These are phyloP conservation scores for Nigrograna mackinnonii DNA, from an alignment of 2,329 filamentous ascomycete species.

Conservation along the genomic window DNA sequence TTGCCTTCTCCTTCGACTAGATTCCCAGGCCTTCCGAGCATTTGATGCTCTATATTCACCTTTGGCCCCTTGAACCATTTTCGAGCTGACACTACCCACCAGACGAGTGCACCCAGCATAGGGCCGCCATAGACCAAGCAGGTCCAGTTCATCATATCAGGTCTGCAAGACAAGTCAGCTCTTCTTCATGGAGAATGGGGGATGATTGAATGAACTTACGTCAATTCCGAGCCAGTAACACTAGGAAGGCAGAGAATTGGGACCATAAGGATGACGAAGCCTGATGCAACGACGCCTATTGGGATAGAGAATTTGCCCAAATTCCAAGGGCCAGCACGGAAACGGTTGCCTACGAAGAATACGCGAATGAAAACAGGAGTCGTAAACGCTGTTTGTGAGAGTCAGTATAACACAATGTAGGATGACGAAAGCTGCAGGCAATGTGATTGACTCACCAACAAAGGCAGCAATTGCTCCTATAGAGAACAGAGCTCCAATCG, in stretches of 20 bases:
- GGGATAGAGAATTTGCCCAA: slow-evolving; percentile 62
- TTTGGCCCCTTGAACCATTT: slow-evolving; percentile 72
- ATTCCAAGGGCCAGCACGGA: slow-evolving; percentile 71
- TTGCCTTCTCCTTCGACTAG: slow-evolving; percentile 38
- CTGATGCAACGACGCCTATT: slow-evolving; percentile 60
- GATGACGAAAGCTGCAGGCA: too few species aligned
- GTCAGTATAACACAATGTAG: too few species aligned
- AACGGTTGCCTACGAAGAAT: slow-evolving; percentile 64
- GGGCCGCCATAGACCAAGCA: slow-evolving; percentile 67
- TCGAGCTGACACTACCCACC: slow-evolving; percentile 66
- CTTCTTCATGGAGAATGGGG: background rate
- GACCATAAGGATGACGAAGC: slow-evolving; percentile 68
- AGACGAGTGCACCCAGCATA: slow-evolving; percentile 62
- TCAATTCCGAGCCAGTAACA: slow-evolving; percentile 58
- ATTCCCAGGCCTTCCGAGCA: slow-evolving; percentile 45
- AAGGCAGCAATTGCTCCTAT: slow-evolving; percentile 72
- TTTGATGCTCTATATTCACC: slow-evolving; percentile 65
- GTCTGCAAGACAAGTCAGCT: slow-evolving; percentile 31
- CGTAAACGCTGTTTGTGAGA: slow-evolving; percentile 54
- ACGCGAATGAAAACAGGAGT: slow-evolving; percentile 63
- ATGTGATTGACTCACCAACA: slow-evolving; percentile 46
- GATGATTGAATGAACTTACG: slow-evolving; percentile 32
- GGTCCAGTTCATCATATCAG: slow-evolving; percentile 69
- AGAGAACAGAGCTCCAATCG: slow-evolving; percentile 70
- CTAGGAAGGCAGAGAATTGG: slow-evolving; percentile 70